Conservation (phyloP, 2,329 filamentous ascomycete species). For the Neofusicoccum ribis region DNA sequence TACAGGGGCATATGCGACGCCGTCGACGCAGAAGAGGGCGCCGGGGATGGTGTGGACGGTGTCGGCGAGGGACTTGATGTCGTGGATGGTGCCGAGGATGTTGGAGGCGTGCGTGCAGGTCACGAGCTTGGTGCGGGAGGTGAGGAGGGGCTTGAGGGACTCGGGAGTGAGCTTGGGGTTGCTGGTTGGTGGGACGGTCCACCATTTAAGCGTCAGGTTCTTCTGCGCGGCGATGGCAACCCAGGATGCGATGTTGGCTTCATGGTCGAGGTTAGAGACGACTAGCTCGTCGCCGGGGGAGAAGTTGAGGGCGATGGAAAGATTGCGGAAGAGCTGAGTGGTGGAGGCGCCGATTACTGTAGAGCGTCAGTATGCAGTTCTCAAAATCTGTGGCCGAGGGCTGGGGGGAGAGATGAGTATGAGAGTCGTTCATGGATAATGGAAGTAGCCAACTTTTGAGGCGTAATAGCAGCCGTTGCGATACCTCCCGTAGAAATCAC, state of each 20-base stretch:
- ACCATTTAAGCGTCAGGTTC: constrained; percentile 68
- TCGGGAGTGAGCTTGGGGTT: constrained; percentile 62
- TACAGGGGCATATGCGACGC: constrained; percentile 69
- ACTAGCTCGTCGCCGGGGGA: constrained; percentile 63
- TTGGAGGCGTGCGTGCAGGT: constrained; percentile 74
- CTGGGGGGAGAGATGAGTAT: too few species aligned
- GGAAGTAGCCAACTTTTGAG: too few species aligned
- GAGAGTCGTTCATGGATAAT: too few species aligned
- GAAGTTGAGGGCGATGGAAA: constrained; percentile 43
- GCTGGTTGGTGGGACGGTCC: constrained; percentile 46
- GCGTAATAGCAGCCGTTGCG: too few species aligned
- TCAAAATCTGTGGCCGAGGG: too few species aligned
- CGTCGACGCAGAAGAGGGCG: constrained; percentile 71
- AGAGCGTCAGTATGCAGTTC: neutral
- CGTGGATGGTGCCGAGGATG: constrained; percentile 70
- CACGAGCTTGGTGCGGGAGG: constrained; percentile 66
- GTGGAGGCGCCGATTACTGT: constrained; percentile 70
- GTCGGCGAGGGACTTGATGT: constrained; percentile 58
- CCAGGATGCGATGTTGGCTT: constrained; percentile 77
- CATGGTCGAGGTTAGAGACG: constrained; percentile 72
- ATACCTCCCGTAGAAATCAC: too few species aligned
- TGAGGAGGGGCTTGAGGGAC: constrained; percentile 61
- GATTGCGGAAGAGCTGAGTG: constrained; percentile 74
- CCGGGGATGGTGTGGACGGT: constrained; percentile 54
- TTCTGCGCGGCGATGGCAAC: constrained; percentile 64